These are phyloP conservation scores for Aspergillus udagawae DNA, from an alignment of 2,329 filamentous ascomycete genomes.

Conservation along the genomic window DNA sequence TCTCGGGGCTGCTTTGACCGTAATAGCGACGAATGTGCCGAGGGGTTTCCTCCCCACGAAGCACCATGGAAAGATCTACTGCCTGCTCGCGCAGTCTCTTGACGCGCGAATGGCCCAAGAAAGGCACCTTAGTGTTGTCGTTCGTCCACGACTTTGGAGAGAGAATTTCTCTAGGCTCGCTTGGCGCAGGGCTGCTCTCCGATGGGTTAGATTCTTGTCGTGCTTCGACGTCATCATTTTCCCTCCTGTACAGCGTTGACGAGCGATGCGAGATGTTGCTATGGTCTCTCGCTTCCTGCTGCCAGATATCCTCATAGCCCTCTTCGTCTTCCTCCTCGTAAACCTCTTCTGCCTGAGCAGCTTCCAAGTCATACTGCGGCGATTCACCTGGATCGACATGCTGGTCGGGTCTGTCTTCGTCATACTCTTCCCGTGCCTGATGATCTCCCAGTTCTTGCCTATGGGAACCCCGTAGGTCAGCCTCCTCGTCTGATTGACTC, in stretches of 20 bases:
- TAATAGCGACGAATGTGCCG: conserved; percentile 36
- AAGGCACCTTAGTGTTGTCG: conserved; percentile 23
- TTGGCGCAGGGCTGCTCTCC: conserved; percentile 24
- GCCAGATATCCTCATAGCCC: conserved; percentile 46
- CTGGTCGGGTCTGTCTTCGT: neutral
- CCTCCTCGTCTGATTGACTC: conserved; percentile 2
- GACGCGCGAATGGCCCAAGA: conserved; percentile 30
- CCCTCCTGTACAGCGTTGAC: conserved; percentile 10
- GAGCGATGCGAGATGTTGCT: conserved; percentile 28
- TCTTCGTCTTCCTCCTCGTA: conserved; percentile 26
- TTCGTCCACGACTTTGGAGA: conserved; percentile 29
- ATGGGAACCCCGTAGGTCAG: neutral
- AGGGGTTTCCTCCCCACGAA: conserved; percentile 31
- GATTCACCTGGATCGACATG: neutral
- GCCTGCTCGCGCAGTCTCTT: conserved; percentile 31
- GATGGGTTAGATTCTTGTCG: conserved; percentile 29
- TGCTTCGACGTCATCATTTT: conserved; percentile 18
- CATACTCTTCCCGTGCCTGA: neutral
- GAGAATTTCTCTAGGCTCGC: conserved; percentile 18
- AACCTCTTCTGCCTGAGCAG: conserved; percentile 8
- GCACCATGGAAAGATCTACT: conserved; percentile 31
- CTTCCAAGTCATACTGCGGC: neutral
- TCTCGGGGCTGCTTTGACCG: conserved; percentile 29
- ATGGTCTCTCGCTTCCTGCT: conserved; percentile 41
- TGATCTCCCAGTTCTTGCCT: neutral